Evolutionary conservation across 2,329 filamentous ascomycete species (phyloP), one percentile per base, ranked within the genome.

Genomic region (Parastagonospora avenae): DNA sequence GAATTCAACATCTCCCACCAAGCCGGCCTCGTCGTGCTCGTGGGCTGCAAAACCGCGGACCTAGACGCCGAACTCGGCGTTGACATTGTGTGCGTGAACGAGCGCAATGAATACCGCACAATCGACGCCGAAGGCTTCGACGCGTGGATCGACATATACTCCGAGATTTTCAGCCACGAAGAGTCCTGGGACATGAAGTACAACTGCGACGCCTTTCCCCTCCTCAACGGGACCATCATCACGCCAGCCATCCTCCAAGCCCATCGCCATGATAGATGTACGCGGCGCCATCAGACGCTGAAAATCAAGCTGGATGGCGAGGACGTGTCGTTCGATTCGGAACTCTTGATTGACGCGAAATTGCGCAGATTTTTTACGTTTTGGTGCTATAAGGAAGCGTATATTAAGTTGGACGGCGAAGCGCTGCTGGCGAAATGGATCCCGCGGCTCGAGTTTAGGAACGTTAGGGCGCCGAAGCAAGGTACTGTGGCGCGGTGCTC

Each of bases 1-100:
- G 84, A 87, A 56, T 92, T 93, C 79, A 93, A 93, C 73, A 82
- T 92, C 48, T 87, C 84, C 39, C 90, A 93, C 71, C 90, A 93
- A 76, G 87, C 86, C 8, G 89, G 90, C 1, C 76, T 93, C 12
- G 89, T 92, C 0, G 83, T 83, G 2, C 76, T 92, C 28, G 80
- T 88, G 10, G 86, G 59, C 63, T 74, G 70, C 60, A 74, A 54
- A 37, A 64, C 58, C 1, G 46, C 55, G 2, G 52, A 55, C 9
- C 42, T 54, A 1, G 71, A 74, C 16, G 71, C 76, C 2, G 76
- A 88, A 39, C 79, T 91, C 0, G 90, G 90, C 39, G 82, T 89
- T 2, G 90, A 93, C 70, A 79, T 93, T n/a, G 89, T 92, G 3
- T 90, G 87, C 68, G 85, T 87, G 1, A 80, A 82, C 48, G 90